Evolutionary conservation across 345 rosid species (phyloP).

Genomic region (Carallia brachiata): DNA sequence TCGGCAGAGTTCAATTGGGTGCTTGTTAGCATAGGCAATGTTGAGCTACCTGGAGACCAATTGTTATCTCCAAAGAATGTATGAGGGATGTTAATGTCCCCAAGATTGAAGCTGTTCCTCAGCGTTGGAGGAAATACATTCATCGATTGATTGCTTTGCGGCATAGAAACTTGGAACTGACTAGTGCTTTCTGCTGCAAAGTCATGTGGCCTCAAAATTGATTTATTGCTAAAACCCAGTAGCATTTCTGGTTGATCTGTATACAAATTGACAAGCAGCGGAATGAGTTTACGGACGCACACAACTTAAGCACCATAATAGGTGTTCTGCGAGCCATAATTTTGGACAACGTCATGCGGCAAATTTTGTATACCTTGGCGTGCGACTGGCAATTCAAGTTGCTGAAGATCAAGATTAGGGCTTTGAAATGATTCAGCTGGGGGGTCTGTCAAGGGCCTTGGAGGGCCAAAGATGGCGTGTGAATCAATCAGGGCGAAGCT

Average conservation of each 20-base stretch:
- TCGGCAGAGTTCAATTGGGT: background rate
- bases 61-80: conserved; percentile 11
- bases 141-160: conserved; percentile 15
- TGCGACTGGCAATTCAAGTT: conserved; percentile 28
- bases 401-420: conserved; percentile 27
- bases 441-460: conserved; percentile 29
- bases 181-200: conserved; percentile 23
- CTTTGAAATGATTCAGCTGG: conserved; percentile 28
- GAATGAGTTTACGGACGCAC: too few relatives aligned
- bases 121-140: conserved; percentile 12
- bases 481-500: conserved; percentile 24
- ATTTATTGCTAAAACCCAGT: conserved; percentile 23
- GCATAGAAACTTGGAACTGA: conserved; percentile 11
- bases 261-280: background rate
- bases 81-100: conserved; percentile 1
- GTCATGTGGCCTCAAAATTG: conserved; percentile 22
- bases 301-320: background rate
- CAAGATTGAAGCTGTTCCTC: conserved; percentile 34
- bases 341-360: background rate
- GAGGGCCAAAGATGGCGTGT: conserved; percentile 20
- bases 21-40: conserved; percentile 17
- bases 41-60: conserved; percentile 16
- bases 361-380: conserved; percentile 31
- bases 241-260: conserved; percentile 33
- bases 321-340: too few relatives aligned